Conservation (phyloP, 2,329 filamentous ascomycete species). For the Colletotrichum horii region DNA sequence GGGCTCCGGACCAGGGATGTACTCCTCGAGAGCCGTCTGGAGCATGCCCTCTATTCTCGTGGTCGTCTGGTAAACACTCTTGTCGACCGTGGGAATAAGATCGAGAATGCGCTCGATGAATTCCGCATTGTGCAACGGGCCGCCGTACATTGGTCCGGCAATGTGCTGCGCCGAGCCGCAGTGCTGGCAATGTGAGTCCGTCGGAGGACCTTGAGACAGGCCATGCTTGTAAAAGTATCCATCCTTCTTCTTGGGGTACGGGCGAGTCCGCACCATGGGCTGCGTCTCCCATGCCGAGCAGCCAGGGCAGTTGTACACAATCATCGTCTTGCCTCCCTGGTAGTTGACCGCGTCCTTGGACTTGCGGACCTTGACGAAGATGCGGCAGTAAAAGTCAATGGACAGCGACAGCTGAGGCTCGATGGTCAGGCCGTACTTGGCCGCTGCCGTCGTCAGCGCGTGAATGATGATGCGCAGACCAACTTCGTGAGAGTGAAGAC, state of each 20-base stretch:
- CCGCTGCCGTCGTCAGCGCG: conserved; percentile 79
- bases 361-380: conserved; percentile 83
- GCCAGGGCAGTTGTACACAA: conserved; percentile 86
- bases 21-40: conserved; percentile 83
- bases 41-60: conserved; percentile 91
- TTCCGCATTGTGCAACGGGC: conserved; percentile 81
- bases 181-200: conserved; percentile 74
- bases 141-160: conserved; percentile 93
- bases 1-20: conserved; percentile 42
- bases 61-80: conserved; percentile 77
- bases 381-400: conserved; percentile 92
- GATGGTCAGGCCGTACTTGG: conserved; percentile 84
- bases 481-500: conserved; percentile 84
- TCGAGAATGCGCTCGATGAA: conserved; percentile 84
- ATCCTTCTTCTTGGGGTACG: conserved; percentile 69
- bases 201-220: conserved; percentile 73
- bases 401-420: conserved; percentile 92
- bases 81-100: conserved; percentile 70
- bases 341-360: conserved; percentile 90
- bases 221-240: conserved; percentile 79
- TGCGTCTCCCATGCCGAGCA: conserved; percentile 94
- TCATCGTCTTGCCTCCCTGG: conserved; percentile 87
- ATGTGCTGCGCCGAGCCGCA: conserved; percentile 88
- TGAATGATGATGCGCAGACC: conserved; percentile 87
- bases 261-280: conserved; percentile 72